These are phyloP conservation scores for Penicillium flavigenum DNA, from an alignment of 495 filamentous ascomycete species.

Conservation along the genomic window DNA sequence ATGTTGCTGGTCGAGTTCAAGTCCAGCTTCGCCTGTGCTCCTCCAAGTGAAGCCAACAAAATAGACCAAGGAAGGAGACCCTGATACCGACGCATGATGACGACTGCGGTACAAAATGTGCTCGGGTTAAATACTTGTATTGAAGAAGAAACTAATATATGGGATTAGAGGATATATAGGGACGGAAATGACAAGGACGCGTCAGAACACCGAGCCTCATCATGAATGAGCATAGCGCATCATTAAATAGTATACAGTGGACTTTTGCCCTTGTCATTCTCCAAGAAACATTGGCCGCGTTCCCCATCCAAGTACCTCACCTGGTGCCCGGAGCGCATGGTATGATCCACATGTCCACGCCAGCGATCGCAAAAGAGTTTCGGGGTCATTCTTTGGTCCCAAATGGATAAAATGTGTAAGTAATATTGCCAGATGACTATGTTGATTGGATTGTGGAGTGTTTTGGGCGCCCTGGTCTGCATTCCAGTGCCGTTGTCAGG, in stretches of 20 bases:
- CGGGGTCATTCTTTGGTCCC: neutral
- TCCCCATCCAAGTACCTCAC: conserved; percentile 13
- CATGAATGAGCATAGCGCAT: neutral
- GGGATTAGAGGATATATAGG: neutral
- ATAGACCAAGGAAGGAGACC: conserved; percentile 28
- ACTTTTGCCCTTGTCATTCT: conserved; percentile 19
- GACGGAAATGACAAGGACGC: neutral
- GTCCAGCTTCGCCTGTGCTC: conserved; percentile 44
- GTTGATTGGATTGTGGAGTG: conserved; percentile 18
- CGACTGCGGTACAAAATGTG: neutral
- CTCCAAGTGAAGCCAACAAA: conserved; percentile 32
- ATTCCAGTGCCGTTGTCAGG: conserved; percentile 33
- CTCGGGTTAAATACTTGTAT: neutral
- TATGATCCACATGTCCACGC: conserved; percentile 22
- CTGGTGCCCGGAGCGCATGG: conserved; percentile 15
- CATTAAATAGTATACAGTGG: conserved; percentile 23
- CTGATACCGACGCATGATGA: conserved; percentile 31
- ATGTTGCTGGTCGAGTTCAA: conserved; percentile 49
- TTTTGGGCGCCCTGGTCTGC: conserved; percentile 9
- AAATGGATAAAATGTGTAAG: neutral
- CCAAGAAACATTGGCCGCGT: conserved; percentile 21
- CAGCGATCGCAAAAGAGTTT: conserved; percentile 3
- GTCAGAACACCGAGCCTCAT: neutral
- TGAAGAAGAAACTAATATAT: conserved; percentile 3
- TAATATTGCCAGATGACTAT: neutral